These are phyloP conservation scores for Inonotus obliquus DNA, from an alignment of 1,284 basidiomycete species.

Conservation along the genomic window DNA sequence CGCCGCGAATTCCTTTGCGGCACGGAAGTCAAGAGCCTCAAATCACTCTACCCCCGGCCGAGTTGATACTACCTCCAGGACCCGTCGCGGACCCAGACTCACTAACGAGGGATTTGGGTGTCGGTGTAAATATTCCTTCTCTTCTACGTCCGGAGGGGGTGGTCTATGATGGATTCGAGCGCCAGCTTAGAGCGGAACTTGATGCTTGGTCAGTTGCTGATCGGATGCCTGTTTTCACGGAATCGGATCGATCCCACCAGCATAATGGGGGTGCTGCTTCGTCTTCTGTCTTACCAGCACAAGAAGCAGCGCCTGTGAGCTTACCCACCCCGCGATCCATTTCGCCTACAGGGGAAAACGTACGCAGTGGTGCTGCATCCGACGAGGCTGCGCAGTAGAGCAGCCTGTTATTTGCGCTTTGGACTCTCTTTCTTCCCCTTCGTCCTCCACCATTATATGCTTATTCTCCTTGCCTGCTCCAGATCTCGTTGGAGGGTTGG, in stretches of 20 bases:
- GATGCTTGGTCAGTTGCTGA: background rate
- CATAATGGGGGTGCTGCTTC: background rate
- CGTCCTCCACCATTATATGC: background rate
- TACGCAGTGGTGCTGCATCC: background rate
- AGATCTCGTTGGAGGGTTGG: background rate
- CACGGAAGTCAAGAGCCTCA: slow-evolving; percentile 59
- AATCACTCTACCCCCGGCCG: slow-evolving; percentile 33
- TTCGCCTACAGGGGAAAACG: slow-evolving; percentile 8
- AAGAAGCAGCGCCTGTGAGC: slow-evolving; percentile 8
- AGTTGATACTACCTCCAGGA: background rate
- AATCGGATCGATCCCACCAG: background rate
- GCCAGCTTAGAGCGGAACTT: slow-evolving; percentile 2
- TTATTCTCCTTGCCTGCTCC: background rate
- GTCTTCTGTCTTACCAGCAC: background rate
- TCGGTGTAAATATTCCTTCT: background rate
- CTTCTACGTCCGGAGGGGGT: background rate
- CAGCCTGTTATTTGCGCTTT: background rate
- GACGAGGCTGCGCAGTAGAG: background rate
- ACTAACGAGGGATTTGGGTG: background rate
- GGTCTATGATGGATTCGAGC: background rate
- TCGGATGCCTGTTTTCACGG: background rate
- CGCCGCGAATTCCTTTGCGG: slow-evolving; percentile 37
- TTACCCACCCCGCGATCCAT: slow-evolving; percentile 14
- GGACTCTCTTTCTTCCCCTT: background rate
- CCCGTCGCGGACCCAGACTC: background rate